phyloP scores from a whole-genome alignment of 2,329 filamentous ascomycete species.

The Diaporthe nobilis region DNA sequence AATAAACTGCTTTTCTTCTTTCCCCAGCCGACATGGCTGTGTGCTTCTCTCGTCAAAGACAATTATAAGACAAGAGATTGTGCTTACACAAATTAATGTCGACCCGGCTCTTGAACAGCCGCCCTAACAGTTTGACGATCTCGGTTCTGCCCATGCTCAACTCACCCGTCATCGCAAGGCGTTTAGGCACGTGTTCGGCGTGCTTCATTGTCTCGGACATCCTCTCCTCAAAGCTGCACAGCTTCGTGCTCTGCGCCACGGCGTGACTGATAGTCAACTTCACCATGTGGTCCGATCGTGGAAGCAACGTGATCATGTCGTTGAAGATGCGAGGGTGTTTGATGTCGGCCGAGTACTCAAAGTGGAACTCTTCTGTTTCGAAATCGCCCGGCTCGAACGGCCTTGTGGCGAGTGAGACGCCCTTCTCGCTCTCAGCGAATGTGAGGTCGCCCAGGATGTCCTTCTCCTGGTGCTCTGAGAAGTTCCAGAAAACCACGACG shows the following conservation, averaged over 20 bases:
- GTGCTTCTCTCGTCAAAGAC: neutral
- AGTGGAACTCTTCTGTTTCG: slow-evolving; percentile 98
- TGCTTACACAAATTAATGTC: slow-evolving; percentile 95
- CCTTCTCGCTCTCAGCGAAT: slow-evolving; percentile 80
- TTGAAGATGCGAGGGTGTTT: slow-evolving; percentile 95
- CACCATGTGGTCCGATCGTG: slow-evolving; percentile 95
- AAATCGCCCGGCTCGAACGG: slow-evolving; percentile 91
- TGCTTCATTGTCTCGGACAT: slow-evolving; percentile 96
- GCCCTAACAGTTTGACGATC: slow-evolving; percentile 91
- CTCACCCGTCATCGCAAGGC: slow-evolving; percentile 88
- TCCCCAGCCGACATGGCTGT: neutral
- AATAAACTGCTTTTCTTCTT: neutral
- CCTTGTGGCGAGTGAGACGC: slow-evolving; percentile 78
- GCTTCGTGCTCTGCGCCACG: slow-evolving; percentile 96
- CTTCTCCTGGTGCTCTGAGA: slow-evolving; percentile 95
- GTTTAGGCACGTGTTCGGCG: slow-evolving; percentile 92
- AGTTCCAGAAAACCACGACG: slow-evolving; percentile 99
- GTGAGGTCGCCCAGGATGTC: slow-evolving; percentile 95
- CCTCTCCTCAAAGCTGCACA: slow-evolving; percentile 95
- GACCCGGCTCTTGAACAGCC: slow-evolving; percentile 92
- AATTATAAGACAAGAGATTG: neutral
- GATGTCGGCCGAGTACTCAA: slow-evolving; percentile 92
- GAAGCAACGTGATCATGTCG: slow-evolving; percentile 98
- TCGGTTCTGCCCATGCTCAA: slow-evolving; percentile 93
- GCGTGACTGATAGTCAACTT: slow-evolving; percentile 98